These are phyloP conservation scores for Bipolaris zeicola DNA, from an alignment of 2,329 filamentous ascomycete species.

Conservation along the genomic window DNA sequence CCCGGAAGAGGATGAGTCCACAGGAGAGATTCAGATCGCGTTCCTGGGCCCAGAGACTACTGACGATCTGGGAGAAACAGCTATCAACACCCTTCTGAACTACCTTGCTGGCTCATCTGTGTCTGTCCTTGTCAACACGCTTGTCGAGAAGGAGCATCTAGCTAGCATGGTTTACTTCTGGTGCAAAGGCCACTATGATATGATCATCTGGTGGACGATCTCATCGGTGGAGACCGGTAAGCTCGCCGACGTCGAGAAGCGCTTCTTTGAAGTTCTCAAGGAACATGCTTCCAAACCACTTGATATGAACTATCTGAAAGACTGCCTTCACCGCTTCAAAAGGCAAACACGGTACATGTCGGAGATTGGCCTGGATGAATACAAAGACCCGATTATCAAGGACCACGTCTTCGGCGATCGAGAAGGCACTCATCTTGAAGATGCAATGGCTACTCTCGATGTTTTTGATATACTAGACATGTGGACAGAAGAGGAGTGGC, in stretches of 20 bases:
- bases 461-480: constrained; percentile 71
- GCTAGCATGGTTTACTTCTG: constrained; percentile 83
- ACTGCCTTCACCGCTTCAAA: constrained; percentile 82
- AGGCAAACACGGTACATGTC: constrained; percentile 82
- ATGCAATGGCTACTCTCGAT: constrained; percentile 49
- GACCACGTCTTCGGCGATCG: constrained; percentile 90
- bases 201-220: constrained; percentile 83
- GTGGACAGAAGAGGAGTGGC: constrained; percentile 88
- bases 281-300: constrained; percentile 80
- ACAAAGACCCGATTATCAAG: constrained; percentile 82
- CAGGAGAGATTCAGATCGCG: constrained; percentile 82
- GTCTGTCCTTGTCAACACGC: constrained; percentile 84
- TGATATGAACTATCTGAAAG: constrained; percentile 87
- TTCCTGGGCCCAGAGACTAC: constrained; percentile 87
- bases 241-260: constrained; percentile 80
- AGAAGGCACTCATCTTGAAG: constrained; percentile 65
- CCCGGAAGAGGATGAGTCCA: constrained; percentile 94
- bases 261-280: constrained; percentile 81
- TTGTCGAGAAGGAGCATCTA: constrained; percentile 92
- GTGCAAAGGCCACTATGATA: constrained; percentile 78
- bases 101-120: constrained; percentile 95
- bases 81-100: constrained; percentile 77
- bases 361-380: constrained; percentile 80
- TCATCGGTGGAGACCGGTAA: constrained; percentile 87
- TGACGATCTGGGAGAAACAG: constrained; percentile 66